These are phyloP conservation scores for Penicillium canariense DNA, from an alignment of 495 filamentous ascomycete species.

Conservation along the genomic window DNA sequence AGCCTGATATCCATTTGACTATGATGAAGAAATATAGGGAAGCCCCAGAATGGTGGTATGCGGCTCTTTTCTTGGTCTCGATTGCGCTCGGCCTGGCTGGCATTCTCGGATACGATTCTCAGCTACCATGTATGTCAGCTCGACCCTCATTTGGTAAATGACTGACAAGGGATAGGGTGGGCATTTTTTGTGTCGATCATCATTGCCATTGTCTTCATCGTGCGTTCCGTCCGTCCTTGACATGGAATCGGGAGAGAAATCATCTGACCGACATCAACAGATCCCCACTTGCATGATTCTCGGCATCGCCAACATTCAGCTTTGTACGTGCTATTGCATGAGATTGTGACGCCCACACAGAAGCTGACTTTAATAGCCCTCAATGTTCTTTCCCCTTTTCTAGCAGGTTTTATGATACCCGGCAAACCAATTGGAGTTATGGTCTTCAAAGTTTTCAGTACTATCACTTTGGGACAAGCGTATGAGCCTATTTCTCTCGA, in stretches of 20 bases:
- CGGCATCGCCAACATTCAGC: conserved; percentile 55
- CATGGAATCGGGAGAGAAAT: neutral
- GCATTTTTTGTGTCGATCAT: conserved; percentile 53
- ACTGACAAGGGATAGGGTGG: conserved; percentile 46
- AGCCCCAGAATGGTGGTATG: conserved; percentile 29
- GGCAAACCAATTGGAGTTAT: conserved; percentile 59
- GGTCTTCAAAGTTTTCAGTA: conserved; percentile 68
- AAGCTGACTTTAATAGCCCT: conserved; percentile 38
- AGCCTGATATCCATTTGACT: conserved; percentile 42
- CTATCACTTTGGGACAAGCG: conserved; percentile 55
- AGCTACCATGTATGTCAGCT: conserved; percentile 38
- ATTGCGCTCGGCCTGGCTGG: conserved; percentile 51
- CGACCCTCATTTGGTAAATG: neutral
- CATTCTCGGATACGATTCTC: conserved; percentile 56
- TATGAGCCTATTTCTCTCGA: neutral
- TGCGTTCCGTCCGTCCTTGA: neutral
- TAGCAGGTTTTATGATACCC: conserved; percentile 62
- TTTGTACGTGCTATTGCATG: conserved; percentile 9
- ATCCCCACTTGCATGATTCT: conserved; percentile 39
- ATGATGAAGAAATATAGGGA: conserved; percentile 29
- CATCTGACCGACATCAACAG: conserved; percentile 3
- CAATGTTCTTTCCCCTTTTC: conserved; percentile 61
- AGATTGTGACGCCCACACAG: too few species aligned
- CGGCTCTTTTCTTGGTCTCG: conserved; percentile 31
- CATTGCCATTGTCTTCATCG: conserved; percentile 23